These are phyloP conservation scores for Geotrichum restrictum DNA, from an alignment of 1,139 yeast species.

Conservation along the genomic window DNA sequence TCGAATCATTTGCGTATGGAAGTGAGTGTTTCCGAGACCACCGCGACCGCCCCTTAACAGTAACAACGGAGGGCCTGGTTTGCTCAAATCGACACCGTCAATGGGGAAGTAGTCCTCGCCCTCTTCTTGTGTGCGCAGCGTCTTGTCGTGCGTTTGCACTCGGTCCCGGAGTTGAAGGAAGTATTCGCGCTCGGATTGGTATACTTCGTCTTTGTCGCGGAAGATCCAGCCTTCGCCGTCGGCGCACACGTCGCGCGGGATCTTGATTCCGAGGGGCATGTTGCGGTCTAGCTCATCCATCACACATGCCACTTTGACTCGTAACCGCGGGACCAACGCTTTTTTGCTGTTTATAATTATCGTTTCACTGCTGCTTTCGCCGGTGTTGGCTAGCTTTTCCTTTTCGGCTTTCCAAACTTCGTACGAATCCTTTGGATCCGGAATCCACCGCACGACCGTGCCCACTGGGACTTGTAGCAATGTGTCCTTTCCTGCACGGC, in stretches of 20 bases:
- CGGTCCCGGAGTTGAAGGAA: slow-evolving; percentile 60
- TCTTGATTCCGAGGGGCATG: slow-evolving; percentile 35
- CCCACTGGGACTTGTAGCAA: slow-evolving; percentile 88
- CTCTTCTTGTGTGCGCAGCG: slow-evolving; percentile 57
- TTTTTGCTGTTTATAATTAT: neutral
- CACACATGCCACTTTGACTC: slow-evolving; percentile 20
- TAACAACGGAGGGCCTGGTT: slow-evolving; percentile 66
- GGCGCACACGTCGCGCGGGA: slow-evolving; percentile 54
- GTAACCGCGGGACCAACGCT: slow-evolving; percentile 24
- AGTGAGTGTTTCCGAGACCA: slow-evolving; percentile 95
- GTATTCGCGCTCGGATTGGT: slow-evolving; percentile 59
- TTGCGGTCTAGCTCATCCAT: slow-evolving; percentile 17
- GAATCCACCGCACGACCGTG: slow-evolving; percentile 80
- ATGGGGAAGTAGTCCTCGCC: slow-evolving; percentile 68
- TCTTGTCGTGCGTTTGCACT: slow-evolving; percentile 62
- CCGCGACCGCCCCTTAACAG: slow-evolving; percentile 83
- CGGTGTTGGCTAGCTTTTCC: slow-evolving; percentile 16
- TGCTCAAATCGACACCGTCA: slow-evolving; percentile 68
- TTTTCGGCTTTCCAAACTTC: slow-evolving; percentile 19
- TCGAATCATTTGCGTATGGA: slow-evolving; percentile 73
- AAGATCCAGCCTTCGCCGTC: slow-evolving; percentile 88
- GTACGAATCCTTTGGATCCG: slow-evolving; percentile 52
- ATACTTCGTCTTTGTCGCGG: slow-evolving; percentile 66
- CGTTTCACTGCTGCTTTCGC: neutral
- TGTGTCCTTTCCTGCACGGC: slow-evolving; percentile 73